Evolutionary conservation across 352 stramenopile species (phyloP), one percentile per base, ranked within the genome.

Genomic region (Pythium rishiriense): DNA sequence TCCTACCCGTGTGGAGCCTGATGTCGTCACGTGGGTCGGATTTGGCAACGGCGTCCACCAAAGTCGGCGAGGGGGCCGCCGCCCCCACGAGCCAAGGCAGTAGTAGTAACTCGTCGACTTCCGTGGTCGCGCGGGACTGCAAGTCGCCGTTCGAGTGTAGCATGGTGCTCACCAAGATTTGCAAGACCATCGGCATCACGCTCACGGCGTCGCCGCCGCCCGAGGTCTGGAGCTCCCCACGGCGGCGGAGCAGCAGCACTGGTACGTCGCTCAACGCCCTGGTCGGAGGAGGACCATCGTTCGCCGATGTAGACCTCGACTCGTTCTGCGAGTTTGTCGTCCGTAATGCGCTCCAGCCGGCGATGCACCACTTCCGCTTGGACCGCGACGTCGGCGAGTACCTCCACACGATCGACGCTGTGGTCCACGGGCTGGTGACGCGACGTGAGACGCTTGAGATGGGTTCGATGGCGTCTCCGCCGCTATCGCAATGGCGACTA

Each of bases 81-180:
- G 9, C 41, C 15, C 17, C 11, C n/a, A n/a, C n/a, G n/a, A n/a
- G n/a, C n/a, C n/a, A n/a, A n/a, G n/a, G n/a, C n/a, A n/a, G n/a
- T n/a, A n/a, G n/a, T n/a, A n/a, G n/a, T n/a, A n/a, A n/a, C n/a
- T n/a, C n/a, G n/a, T n/a, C n/a, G 1, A 29, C 24, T 14, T 12
- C 22, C 15, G 19, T 17, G 15, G 39, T 46, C 39, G 24, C 60
- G 33, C 5, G 24, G 5, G 56, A 51, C 17, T 35, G 29, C 29
- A 83, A 75, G 45, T 83, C 81, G 8, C 54, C 75, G 19, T 78
- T 85, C 25, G 79, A 88, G 54, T 88, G 79, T 58, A 80, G 58
- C 47, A 80, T 85, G 69, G 51, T 74, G 10, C 76, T 88, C 43
- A 77, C 78, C 26, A 87, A 85, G 56, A 49, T 90, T 10, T 85